Base-by-base conservation (phyloP, 768 basidiomycete genomes). In the Panellus pusillus region DNA sequence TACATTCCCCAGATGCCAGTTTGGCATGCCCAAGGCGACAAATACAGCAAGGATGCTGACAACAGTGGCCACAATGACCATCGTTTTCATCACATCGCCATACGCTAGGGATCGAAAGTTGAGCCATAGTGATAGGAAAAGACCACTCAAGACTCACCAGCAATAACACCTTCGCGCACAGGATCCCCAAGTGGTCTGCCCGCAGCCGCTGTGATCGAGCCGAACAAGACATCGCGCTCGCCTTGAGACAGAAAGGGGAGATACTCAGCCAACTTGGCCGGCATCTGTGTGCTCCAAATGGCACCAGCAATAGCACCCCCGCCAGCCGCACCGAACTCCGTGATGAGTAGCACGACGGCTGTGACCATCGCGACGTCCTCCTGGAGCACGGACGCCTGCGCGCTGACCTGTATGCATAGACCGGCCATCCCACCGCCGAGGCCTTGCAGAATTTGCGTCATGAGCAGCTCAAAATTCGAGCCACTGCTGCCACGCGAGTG, bases 341-440 rank as follows among this genome's bases (percentile, higher is more conserved):
- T 85, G 41, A 86, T 65, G 14, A 89, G 73, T n/a, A 88, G 67
- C 6, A 88, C 82, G 47, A 86, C 68, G 0, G 85, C 84, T 6
- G 84, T 88, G 39, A 81, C 81, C 61, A 82, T 82, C 0, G 83
- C 87, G 6, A 88, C 81, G 53, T 88, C 87, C 11, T 66, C 65
- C 61, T 87, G 87, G 0, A 80, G 72, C 3, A 87, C 87, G 11
- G 79, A 72, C 3, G 84, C 86, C 63, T 89, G 87, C 3, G 86
- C 80, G 28, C 77, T 80, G 35, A 85, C 82, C 63, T 82, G 82
- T 1, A 75, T 66, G 5, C 80, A 65, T 38, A 82, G 71, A 8
- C 79, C 78, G 3, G 86, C 85, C 51, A 90, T 75, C 14, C 87
- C 89, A 13, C 89, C 89, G 15, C 89, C 89, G 9, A 84, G 70